Conservation (phyloP, 2,329 filamentous ascomycete genomes). For the Corinectria fuckeliana region DNA sequence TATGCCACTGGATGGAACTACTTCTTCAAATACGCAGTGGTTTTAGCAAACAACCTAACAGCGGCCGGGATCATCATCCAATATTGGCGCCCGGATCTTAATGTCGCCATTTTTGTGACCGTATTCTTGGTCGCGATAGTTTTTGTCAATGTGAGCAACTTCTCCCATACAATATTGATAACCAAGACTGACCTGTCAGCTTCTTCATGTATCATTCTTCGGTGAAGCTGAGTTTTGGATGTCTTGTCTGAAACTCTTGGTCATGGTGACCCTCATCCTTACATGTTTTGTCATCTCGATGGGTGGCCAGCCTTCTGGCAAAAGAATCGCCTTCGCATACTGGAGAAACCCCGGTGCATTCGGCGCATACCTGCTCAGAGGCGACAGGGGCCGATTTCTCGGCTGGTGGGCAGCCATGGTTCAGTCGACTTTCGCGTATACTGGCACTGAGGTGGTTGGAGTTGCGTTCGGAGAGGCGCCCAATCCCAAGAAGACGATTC, state of each 20-base stretch:
- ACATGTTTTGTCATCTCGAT: conserved; percentile 41
- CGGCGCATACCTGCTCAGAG: conserved; percentile 43
- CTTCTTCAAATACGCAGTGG: conserved; percentile 52
- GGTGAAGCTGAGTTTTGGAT: conserved; percentile 58
- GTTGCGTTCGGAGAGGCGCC: conserved; percentile 32
- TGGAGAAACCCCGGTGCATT: conserved; percentile 54
- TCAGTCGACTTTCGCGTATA: conserved; percentile 47
- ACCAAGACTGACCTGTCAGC: neutral
- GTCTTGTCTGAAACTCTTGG: conserved; percentile 51
- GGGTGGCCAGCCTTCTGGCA: conserved; percentile 46
- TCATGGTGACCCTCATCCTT: conserved; percentile 49
- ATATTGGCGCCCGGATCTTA: conserved; percentile 47
- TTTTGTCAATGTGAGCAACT: conserved; percentile 36
- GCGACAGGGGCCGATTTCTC: conserved; percentile 46
- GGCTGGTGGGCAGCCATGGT: conserved; percentile 49
- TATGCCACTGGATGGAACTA: conserved; percentile 57
- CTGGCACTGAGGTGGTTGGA: conserved; percentile 24
- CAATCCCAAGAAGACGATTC: conserved; percentile 34
- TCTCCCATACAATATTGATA: neutral
- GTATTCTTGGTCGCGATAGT: conserved; percentile 45
- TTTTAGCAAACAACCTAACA: conserved; percentile 47
- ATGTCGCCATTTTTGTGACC: conserved; percentile 47
- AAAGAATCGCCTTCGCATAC: conserved; percentile 51
- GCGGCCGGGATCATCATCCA: conserved; percentile 47
- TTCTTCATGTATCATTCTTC: conserved; percentile 48